Percentiles rank a stretch among this genome's conserved stretches.
phyloP scores from a whole-genome alignment of 2,329 filamentous ascomycete species.

The Stenocarpella maydis region DNA sequence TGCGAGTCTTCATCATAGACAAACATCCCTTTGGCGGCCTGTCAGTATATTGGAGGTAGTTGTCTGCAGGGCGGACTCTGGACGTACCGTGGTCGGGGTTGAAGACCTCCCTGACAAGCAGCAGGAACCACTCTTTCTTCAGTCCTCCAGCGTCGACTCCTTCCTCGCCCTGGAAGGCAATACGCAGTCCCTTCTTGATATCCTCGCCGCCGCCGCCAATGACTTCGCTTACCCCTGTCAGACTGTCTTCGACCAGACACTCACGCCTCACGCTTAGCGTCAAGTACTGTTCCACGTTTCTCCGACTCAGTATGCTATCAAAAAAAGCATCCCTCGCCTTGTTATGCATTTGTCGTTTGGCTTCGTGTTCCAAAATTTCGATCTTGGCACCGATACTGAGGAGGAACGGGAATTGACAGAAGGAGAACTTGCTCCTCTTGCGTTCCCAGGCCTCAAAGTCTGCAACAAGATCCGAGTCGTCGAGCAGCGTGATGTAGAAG shows the following conservation, averaged over 20 bases:
- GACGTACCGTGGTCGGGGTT: constrained; percentile 84
- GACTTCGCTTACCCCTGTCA: constrained; percentile 84
- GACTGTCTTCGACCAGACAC: constrained; percentile 87
- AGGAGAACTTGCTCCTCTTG: constrained; percentile 77
- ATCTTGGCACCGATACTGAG: constrained; percentile 94
- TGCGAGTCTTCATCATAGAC: constrained; percentile 89
- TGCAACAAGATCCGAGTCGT: constrained; percentile 83
- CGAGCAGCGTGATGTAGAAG: constrained; percentile 88
- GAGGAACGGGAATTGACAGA: constrained; percentile 93
- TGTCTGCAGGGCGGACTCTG: neutral
- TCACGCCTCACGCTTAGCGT: constrained; percentile 81
- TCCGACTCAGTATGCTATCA: constrained; percentile 81
- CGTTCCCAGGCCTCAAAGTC: constrained; percentile 92
- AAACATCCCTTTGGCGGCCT: constrained; percentile 74
- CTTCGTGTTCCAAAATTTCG: constrained; percentile 87
- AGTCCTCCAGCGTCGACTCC: constrained; percentile 90
- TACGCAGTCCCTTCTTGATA: constrained; percentile 87
- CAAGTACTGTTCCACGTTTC: constrained; percentile 79
- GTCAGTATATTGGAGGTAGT: neutral
- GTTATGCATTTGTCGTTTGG: constrained; percentile 85
- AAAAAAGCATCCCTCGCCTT: constrained; percentile 92
- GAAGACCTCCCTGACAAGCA: constrained; percentile 88
- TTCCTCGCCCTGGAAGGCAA: constrained; percentile 88
- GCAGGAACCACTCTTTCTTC: constrained; percentile 93
- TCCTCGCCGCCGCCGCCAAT: constrained; percentile 83